A percentile compares a stretch with the other conserved stretches of the same genome.
Evolutionary conservation across 805 yeast genomes (phyloP).

Genomic region (Schwanniomyces polymorphus): DNA sequence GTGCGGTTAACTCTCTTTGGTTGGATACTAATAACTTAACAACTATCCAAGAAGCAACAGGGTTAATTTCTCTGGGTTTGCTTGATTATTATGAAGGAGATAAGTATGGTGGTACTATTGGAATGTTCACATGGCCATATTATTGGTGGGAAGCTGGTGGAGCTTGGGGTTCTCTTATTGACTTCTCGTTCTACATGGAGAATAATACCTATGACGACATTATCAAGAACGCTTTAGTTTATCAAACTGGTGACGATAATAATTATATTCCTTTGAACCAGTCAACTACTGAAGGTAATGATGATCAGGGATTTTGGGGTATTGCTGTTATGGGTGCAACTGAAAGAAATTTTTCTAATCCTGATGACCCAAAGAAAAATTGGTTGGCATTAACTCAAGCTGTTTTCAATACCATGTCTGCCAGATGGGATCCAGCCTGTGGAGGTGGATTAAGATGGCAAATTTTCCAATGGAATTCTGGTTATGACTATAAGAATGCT

Average conservation of each 20-base stretch:
- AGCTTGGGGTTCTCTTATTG: slow-evolving; percentile 86
- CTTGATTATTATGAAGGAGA: slow-evolving; percentile 79
- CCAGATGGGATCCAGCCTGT: slow-evolving; percentile 43
- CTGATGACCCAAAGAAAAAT: slow-evolving; percentile 29
- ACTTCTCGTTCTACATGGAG: slow-evolving; percentile 69
- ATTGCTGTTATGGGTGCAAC: slow-evolving; percentile 90
- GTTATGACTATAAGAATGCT: slow-evolving; percentile 46
- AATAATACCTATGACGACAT: slow-evolving; percentile 64
- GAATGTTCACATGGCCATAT: slow-evolving; percentile 86
- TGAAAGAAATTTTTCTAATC: slow-evolving; percentile 77
- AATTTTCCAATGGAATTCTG: slow-evolving; percentile 49
- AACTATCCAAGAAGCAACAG: slow-evolving; percentile 56
- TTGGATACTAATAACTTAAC: slow-evolving; percentile 40
- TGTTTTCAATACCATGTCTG: slow-evolving; percentile 44
- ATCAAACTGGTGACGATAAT: slow-evolving; percentile 65
- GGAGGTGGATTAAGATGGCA: slow-evolving; percentile 50
- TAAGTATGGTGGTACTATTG: slow-evolving; percentile 72
- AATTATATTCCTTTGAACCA: slow-evolving; percentile 88
- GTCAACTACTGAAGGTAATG: slow-evolving; percentile 92
- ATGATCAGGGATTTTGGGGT: slow-evolving; percentile 98
- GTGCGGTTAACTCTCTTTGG: slow-evolving; percentile 17
- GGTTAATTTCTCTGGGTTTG: slow-evolving; percentile 65
- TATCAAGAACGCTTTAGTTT: slow-evolving; percentile 61
- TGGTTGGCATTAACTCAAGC: slow-evolving; percentile 46
- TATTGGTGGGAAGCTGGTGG: slow-evolving; percentile 99